These are phyloP conservation scores for Neoconidiobolus thromboides DNA, from an alignment of 371 early-diverging fungal genomes.

Conservation along the genomic window DNA sequence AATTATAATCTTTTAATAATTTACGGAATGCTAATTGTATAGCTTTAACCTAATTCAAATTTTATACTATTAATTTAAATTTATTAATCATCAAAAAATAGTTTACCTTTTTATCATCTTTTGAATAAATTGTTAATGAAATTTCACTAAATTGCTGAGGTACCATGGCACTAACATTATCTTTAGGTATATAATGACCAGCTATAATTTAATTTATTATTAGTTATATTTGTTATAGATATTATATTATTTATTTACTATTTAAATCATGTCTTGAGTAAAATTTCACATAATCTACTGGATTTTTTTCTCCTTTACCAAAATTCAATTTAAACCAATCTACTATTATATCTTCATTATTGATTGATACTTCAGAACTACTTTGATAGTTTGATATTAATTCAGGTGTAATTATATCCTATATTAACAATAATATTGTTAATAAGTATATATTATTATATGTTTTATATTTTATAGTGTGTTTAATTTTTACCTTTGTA, in stretches of 20 bases:
- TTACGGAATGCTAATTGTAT: conserved; percentile 1
- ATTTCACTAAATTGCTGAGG: conserved; percentile 53
- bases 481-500: not conserved
- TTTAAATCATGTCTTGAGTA: conserved; percentile 42
- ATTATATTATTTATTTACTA: conserved; percentile 13
- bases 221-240: not conserved
- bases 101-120: conserved; percentile 30
- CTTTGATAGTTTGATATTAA: conserved; percentile 36
- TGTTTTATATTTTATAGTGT: no score
- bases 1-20: no score
- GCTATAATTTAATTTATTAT: not conserved
- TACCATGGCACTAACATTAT: conserved; percentile 43
- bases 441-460: no score
- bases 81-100: not conserved
- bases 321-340: conserved; percentile 50
- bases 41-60: not conserved
- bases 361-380: conserved; percentile 24
- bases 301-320: conserved; percentile 66
- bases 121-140: conserved; percentile 40
- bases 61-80: not conserved
- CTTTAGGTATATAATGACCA: not conserved
- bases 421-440: not conserved
- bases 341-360: not conserved
- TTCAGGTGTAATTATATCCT: conserved; percentile 25
- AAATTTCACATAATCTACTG: conserved; percentile 66